These are phyloP conservation scores for Eimeria necatrix DNA, from an alignment of 169 alveolate species.

Conservation along the genomic window DNA sequence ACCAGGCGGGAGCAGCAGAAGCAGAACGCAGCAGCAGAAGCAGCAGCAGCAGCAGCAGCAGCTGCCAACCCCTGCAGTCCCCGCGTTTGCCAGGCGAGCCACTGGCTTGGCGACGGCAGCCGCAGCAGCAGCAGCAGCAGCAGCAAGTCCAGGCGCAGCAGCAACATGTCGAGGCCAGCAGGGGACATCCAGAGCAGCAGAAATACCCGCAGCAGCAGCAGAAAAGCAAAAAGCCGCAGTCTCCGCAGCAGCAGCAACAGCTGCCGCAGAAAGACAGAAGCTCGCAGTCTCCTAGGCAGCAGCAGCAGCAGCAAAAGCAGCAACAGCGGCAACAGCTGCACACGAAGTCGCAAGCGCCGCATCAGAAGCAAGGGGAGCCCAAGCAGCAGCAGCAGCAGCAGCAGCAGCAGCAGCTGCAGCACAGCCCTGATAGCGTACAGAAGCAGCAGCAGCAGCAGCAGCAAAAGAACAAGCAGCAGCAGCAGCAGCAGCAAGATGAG, in stretches of 20 bases:
- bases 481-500: slow-evolving; percentile 11
- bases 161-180: not conserved
- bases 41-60: slow-evolving; percentile 52
- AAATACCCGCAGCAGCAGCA: not conserved
- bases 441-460: slow-evolving; percentile 33
- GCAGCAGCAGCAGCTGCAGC: not conserved
- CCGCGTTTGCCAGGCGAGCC: no score
- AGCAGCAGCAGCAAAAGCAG: slow-evolving; percentile 17
- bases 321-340: slow-evolving; percentile 26
- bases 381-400: slow-evolving; percentile 8
- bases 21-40: not conserved
- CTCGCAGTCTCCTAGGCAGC: not conserved
- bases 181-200: not conserved
- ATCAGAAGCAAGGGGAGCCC: not conserved
- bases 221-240: not conserved
- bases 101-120: not conserved
- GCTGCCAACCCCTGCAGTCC: no score
- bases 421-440: no score
- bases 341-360: not conserved
- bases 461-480: slow-evolving; percentile 4
- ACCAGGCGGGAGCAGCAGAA: not conserved
- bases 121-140: slow-evolving; percentile 8
- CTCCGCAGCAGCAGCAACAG: not conserved
- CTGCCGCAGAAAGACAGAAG: not conserved
- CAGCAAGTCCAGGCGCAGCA: not conserved